Conservation (phyloP, 148 eudicot genomes). For the Persicaria maculosa region DNA sequence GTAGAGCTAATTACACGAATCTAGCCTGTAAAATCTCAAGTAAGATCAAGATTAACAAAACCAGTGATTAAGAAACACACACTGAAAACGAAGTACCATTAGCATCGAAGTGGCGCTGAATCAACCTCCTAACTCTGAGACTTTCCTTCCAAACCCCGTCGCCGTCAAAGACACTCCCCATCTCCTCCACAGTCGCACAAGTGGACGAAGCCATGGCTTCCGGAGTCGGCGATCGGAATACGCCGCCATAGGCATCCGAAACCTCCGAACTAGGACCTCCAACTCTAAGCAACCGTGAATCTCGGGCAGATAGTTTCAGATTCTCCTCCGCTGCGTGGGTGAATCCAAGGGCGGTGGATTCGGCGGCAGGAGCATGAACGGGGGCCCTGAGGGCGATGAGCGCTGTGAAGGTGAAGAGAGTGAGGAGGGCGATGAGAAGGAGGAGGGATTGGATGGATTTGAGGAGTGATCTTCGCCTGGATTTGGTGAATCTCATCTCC, state of each 20-base stretch:
- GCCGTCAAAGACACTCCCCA: slow-evolving; percentile 47
- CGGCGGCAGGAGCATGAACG: slow-evolving; percentile 42
- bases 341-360: slow-evolving; percentile 17
- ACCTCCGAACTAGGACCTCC: slow-evolving; percentile 11
- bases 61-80: too few relatives aligned
- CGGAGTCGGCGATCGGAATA: background rate
- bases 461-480: slow-evolving; percentile 25
- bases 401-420: slow-evolving; percentile 34
- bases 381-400: slow-evolving; percentile 44
- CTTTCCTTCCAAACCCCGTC: slow-evolving; percentile 39
- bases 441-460: slow-evolving; percentile 20
- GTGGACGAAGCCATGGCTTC: slow-evolving; percentile 13
- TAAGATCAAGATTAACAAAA: background rate
- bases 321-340: background rate
- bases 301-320: background rate
- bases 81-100: slow-evolving; percentile 36
- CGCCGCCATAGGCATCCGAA: background rate
- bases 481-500: slow-evolving; percentile 26
- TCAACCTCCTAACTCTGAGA: slow-evolving; percentile 39
- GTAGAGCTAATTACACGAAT: background rate
- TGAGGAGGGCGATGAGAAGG: slow-evolving; percentile 28
- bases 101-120: slow-evolving; percentile 43
- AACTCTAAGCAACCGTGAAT: slow-evolving; percentile 1
- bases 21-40: background rate
- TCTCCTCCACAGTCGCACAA: slow-evolving; percentile 79